These are phyloP conservation scores for Ceratobasidium sp. DNA, from an alignment of 1,284 basidiomycete genomes.

Conservation along the genomic window DNA sequence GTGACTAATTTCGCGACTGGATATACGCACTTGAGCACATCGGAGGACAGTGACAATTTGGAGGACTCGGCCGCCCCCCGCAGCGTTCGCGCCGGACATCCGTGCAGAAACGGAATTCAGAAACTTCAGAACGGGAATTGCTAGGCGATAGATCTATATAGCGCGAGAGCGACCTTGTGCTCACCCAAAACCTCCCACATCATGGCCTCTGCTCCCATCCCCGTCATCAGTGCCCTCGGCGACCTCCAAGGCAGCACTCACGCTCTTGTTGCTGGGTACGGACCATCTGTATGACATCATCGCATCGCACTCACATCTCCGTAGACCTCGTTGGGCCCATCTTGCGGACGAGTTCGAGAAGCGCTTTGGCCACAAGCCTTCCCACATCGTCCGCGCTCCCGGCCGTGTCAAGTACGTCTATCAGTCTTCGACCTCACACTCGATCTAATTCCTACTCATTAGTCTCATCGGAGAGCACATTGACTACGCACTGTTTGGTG, in stretches of 20 bases:
- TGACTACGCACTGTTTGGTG: conserved; percentile 85
- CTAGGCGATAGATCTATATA: too few species aligned
- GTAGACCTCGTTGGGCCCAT: conserved; percentile 41
- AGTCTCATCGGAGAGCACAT: conserved; percentile 82
- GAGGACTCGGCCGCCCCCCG: conserved; percentile 15
- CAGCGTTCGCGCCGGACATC: conserved; percentile 4
- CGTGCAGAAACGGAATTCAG: conserved; percentile 3
- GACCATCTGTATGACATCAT: conserved; percentile 30
- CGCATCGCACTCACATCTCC: conserved; percentile 2
- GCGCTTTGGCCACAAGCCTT: conserved; percentile 75
- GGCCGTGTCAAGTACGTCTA: conserved; percentile 83
- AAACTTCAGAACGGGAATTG: too few species aligned
- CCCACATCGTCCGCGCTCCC: conserved; percentile 83
- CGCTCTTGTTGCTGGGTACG: conserved; percentile 38
- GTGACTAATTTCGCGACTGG: conserved; percentile 17
- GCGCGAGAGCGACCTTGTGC: neutral
- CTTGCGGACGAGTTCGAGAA: conserved; percentile 66
- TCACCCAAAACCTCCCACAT: neutral
- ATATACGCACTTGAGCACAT: conserved; percentile 19
- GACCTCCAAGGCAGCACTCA: conserved; percentile 34
- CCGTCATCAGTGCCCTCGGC: conserved; percentile 38
- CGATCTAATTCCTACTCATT: conserved; percentile 8
- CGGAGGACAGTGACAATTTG: conserved; percentile 6
- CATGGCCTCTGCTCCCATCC: conserved; percentile 40
- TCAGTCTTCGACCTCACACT: conserved; percentile 48